These are phyloP conservation scores for Crataegus laevigata DNA, from an alignment of 306 rosid species.

Conservation along the genomic window DNA sequence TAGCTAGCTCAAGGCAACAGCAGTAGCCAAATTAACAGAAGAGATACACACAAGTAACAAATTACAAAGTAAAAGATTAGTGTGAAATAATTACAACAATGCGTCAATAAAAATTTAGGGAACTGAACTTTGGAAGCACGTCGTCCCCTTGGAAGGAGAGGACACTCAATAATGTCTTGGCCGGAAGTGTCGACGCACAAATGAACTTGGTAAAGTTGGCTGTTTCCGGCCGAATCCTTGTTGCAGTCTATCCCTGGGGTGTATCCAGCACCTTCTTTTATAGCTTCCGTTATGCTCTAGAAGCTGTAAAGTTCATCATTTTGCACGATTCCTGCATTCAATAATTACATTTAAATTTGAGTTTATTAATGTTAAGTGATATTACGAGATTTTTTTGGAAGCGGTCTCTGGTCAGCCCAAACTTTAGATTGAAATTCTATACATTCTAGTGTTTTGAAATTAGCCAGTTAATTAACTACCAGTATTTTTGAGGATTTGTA, in stretches of 20 bases:
- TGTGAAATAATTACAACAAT: not conserved
- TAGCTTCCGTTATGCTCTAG: slow-evolving; percentile 33
- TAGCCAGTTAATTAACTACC: slow-evolving; percentile 13
- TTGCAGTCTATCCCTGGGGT: slow-evolving; percentile 58
- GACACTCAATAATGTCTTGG: slow-evolving; percentile 46
- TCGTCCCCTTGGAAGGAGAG: slow-evolving; percentile 32
- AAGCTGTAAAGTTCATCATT: slow-evolving; percentile 50
- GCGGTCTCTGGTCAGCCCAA: too few species aligned
- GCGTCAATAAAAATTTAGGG: slow-evolving; percentile 22
- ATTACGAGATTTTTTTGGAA: too few species aligned
- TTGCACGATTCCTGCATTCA: slow-evolving; percentile 50
- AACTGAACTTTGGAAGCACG: slow-evolving; percentile 46
- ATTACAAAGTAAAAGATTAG: not conserved
- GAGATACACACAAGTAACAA: not conserved
- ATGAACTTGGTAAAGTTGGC: slow-evolving; percentile 51
- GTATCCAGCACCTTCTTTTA: slow-evolving; percentile 38
- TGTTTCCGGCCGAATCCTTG: slow-evolving; percentile 31
- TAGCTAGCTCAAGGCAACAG: too few species aligned
- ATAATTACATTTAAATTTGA: too few species aligned
- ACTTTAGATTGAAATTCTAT: not conserved
- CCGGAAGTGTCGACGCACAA: slow-evolving; percentile 66
- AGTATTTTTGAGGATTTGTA: slow-evolving; percentile 40
- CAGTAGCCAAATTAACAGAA: too few species aligned
- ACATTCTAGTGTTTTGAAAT: not conserved
- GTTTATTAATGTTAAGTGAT: too few species aligned